Base-by-base conservation (phyloP, 2,329 filamentous ascomycete species). In the Penicillium verrucosum region DNA sequence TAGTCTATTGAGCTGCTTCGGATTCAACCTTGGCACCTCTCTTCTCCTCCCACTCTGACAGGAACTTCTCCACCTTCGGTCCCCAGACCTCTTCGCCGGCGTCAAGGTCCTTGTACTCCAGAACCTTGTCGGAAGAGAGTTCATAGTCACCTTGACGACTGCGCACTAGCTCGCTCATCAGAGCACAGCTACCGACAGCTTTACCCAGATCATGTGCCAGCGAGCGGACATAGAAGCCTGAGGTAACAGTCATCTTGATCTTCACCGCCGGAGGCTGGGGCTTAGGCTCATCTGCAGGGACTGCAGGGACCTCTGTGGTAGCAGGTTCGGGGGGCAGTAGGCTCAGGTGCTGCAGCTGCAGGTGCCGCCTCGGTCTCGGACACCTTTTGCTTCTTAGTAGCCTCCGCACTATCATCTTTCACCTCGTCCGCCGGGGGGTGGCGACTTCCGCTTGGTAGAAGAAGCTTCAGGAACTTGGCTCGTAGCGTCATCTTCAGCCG, bases 161-260 rank as follows among this genome's bases (percentile, higher is more conserved):
- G 53, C 94, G 87, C 55, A 89, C 83, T 21, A 99, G 83, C 65
- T 89, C 86, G 23, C 89, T 85, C 93, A 99, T 97, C 63, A 94
- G 81, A 34, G 84, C 94, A 25, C 90, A 86, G 12, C 91, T 96
- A 51, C 84, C 86, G 14, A 97, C 81, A 64, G 90, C 91, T 63
- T 86, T 80, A 23, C 93, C 94, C 4, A 99, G 82, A 68, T 99
- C 94, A 71, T 97, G 92, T 66, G 91, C 92, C 65, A 99, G 85
- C 56, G 89, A 95, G 60, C 94, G 89, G 14, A 99, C 92, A 73
- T 99, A 99, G 80, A 97, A 99, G 38, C 94, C 94, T 0, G 92
- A 96, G 2, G 92, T 92, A 50, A 97, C 93, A 0, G 90, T 96
- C 85, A 99, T 91, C 56, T 89, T 87, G 58, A 99, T 85, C 69